Percentiles rank a stretch among this genome's conserved stretches.
Conservation (phyloP, 2,329 filamentous ascomycete species). For the Knoxdaviesia capensis region DNA sequence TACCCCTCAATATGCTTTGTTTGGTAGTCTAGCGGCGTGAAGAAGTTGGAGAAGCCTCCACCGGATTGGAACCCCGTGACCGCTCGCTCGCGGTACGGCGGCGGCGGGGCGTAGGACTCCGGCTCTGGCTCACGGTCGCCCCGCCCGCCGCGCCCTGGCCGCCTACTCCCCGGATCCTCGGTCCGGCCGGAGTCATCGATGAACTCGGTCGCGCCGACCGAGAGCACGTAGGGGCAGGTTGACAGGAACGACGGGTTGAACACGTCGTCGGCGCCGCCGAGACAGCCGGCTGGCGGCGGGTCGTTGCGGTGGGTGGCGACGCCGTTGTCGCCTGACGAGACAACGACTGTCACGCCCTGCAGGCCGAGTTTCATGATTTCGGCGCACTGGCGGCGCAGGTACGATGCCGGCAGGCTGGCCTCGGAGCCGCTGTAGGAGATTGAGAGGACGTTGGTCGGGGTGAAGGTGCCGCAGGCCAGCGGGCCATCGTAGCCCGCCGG, state of each 20-base stretch:
- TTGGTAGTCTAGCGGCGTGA: constrained; percentile 25
- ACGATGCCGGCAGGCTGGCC: constrained; percentile 18
- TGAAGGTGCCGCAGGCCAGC: constrained; percentile 11
- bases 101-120: constrained; percentile 8
- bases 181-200: neutral
- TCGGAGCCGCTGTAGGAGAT: constrained; percentile 27
- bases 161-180: neutral
- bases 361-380: constrained; percentile 25
- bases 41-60: constrained; percentile 29
- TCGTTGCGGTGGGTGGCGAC: constrained; percentile 7
- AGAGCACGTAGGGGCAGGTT: constrained; percentile 27
- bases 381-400: constrained; percentile 21
- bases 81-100: constrained; percentile 4
- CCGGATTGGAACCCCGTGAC: constrained; percentile 20
- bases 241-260: constrained; percentile 27
- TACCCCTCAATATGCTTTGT: constrained; percentile 15
- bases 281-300: constrained; percentile 4
- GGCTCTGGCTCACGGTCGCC: constrained; percentile 20
- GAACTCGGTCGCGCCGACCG: constrained; percentile 28
- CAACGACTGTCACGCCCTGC: constrained; percentile 18
- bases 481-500: constrained; percentile 26
- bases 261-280: constrained; percentile 12
- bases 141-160: constrained; percentile 14
- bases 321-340: constrained; percentile 12
- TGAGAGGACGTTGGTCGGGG: constrained; percentile 13